These are phyloP conservation scores for Neurospora pannonica DNA, from an alignment of 495 filamentous ascomycete species.

Conservation along the genomic window DNA sequence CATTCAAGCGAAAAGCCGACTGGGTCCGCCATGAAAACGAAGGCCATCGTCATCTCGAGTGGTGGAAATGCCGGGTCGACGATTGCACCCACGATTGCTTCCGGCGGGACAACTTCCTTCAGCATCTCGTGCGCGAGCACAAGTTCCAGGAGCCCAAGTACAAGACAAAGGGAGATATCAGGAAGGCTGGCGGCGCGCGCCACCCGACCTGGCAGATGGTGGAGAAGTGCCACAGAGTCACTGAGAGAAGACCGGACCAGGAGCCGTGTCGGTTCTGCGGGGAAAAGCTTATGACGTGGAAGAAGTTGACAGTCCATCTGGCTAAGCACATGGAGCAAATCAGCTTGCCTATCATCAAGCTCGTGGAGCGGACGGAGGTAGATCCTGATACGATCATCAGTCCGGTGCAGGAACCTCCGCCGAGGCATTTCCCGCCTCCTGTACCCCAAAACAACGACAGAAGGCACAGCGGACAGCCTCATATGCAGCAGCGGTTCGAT, in stretches of 20 bases:
- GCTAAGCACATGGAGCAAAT: constrained; percentile 97
- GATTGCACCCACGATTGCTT: constrained; percentile 83
- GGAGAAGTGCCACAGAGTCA: constrained; percentile 69
- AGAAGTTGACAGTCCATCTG: constrained; percentile 87
- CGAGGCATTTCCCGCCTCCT: constrained; percentile 25
- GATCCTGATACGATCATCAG: constrained; percentile 54
- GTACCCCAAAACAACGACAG: constrained; percentile 17
- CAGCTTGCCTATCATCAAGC: constrained; percentile 70
- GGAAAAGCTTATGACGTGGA: constrained; percentile 75
- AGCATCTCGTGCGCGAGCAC: constrained; percentile 91
- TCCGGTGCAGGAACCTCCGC: constrained; percentile 47
- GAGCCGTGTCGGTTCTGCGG: constrained; percentile 91
- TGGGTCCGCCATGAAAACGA: constrained; percentile 97
- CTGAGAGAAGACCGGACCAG: constrained; percentile 52
- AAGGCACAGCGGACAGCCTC: constrained; percentile 17
- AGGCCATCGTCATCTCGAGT: constrained; percentile 82
- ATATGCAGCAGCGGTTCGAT: constrained; percentile 1
- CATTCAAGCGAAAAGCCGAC: constrained; percentile 95
- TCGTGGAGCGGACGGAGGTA: constrained; percentile 54
- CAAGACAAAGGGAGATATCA: constrained; percentile 49
- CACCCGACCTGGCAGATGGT: constrained; percentile 68
- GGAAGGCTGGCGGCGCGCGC: constrained; percentile 37
- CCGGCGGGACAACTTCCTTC: constrained; percentile 90
- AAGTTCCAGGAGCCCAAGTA: constrained; percentile 73
- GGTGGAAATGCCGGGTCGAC: constrained; percentile 76